Evolutionary conservation across 306 rosid genomes (phyloP), one percentile per base, ranked within the genome.

Genomic region (Vigna hirtella): DNA sequence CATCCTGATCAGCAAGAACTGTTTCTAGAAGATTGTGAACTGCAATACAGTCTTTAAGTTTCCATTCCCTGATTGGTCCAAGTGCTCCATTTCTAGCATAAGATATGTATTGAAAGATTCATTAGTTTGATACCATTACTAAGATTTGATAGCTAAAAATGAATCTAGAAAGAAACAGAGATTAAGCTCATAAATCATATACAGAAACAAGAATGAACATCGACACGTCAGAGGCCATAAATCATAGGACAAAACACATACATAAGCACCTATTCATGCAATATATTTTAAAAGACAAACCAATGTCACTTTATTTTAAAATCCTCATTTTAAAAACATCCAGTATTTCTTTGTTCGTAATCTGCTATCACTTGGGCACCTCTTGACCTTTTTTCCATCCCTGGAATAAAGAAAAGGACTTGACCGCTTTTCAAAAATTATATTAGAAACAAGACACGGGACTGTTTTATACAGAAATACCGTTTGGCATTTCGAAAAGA

Each of bases 21-120:
- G 89, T 87, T 81, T 81, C 91, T 45, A 95, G 93, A 77, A 95
- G 94, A 77, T 83, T 89, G 87, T 90, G 92, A 72, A 95, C 90
- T 26, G 90, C 85, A 70, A 93, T 82, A 79, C 87, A 91, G 74
- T 95, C 99, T 80, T 79, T 85, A 38, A 95, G 96, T 74, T 83
- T 88, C 99, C 98, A 93, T 79, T 87, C 88, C 73, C 71, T 62
- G 66, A 88, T 75, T 17, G 83, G 91, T 84, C 97, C 96, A 22
- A 86, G 87, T 59, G 94, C 90, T 80, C 91, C 99, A 84, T 85
- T 88, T 43, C 97, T 95, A 61, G 50, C 43, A 78, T 20, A 40
- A 76, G 16, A 76, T 52, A 53, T 70, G 62, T 56, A 81, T 58
- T 48, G 49, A 74, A 65, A 55, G 47, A 71, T 72, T 77, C 36